Conservation (phyloP, 2,329 filamentous ascomycete species). For the Botrytis fragariae region DNA sequence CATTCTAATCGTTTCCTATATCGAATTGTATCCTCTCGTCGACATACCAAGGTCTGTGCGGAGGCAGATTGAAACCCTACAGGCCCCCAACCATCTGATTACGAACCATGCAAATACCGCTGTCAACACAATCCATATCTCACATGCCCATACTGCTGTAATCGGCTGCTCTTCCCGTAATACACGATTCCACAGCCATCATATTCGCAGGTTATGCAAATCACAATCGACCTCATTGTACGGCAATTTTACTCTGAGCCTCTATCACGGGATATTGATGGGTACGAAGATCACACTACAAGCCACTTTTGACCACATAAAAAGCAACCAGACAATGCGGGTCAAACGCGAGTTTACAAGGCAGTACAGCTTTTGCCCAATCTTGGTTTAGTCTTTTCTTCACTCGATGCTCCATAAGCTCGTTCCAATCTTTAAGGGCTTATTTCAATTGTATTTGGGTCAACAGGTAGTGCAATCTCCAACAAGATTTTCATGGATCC, state of each 20-base stretch:
- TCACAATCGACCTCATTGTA: neutral
- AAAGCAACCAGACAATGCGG: neutral
- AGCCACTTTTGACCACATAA: slow-evolving; percentile 6
- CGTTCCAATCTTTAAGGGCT: neutral
- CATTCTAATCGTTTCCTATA: neutral
- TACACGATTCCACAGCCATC: neutral
- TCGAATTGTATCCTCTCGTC: neutral
- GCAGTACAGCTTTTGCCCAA: neutral
- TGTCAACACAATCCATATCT: neutral
- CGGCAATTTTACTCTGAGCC: neutral
- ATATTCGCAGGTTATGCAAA: neutral
- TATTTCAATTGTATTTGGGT: neutral
- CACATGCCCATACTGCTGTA: neutral
- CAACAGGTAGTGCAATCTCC: neutral
- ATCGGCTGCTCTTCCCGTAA: neutral
- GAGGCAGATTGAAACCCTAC: neutral
- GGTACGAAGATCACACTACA: neutral
- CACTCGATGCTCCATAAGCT: neutral
- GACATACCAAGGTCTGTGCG: slow-evolving; percentile 13
- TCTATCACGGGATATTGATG: neutral
- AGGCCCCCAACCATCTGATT: neutral
- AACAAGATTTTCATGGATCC: neutral
- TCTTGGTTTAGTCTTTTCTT: neutral
- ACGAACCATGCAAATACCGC: neutral
- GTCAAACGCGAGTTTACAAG: slow-evolving; percentile 6